Percentiles rank a stretch among this genome's conserved stretches.
Conservation (phyloP, 1,139 yeast genomes). For the Williopsis jadinii region DNA sequence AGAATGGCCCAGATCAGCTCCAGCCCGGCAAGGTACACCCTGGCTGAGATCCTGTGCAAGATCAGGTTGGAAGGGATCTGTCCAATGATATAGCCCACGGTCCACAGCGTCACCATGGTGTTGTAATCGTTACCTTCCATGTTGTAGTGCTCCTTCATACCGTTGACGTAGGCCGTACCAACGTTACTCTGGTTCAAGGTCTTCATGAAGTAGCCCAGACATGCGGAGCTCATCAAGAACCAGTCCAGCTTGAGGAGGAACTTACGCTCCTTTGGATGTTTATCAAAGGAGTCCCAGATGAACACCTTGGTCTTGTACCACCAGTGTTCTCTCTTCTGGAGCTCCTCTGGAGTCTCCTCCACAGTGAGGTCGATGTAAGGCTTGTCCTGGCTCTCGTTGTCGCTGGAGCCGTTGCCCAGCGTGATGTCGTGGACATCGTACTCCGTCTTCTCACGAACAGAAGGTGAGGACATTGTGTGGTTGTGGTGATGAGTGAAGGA, state of each 20-base stretch:
- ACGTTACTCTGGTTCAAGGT: slow-evolving; percentile 40
- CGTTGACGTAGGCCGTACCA: slow-evolving; percentile 50
- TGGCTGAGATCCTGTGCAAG: slow-evolving; percentile 44
- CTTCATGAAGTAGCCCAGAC: slow-evolving; percentile 37
- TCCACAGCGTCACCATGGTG: slow-evolving; percentile 44
- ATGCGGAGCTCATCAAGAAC: slow-evolving; percentile 37
- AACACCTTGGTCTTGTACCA: slow-evolving; percentile 16
- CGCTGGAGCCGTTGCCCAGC: background rate
- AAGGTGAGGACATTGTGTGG: too few species aligned
- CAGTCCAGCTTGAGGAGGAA: slow-evolving; percentile 39
- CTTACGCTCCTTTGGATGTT: slow-evolving; percentile 37
- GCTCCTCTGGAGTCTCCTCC: slow-evolving; percentile 9
- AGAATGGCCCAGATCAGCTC: slow-evolving; percentile 53
- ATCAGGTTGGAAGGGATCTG: slow-evolving; percentile 53
- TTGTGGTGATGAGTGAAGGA: too few species aligned
- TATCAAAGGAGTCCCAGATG: slow-evolving; percentile 38
- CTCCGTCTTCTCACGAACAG: too few species aligned
- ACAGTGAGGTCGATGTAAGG: slow-evolving; percentile 14
- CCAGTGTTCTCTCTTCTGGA: slow-evolving; percentile 14
- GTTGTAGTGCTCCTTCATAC: slow-evolving; percentile 49
- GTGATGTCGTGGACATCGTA: background rate
- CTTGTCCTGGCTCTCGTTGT: background rate
- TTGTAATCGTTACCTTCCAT: slow-evolving; percentile 50
- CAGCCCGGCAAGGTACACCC: slow-evolving; percentile 46
- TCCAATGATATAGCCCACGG: slow-evolving; percentile 54